Conservation (phyloP, 495 filamentous ascomycete genomes). For the Penicillium lagena region DNA sequence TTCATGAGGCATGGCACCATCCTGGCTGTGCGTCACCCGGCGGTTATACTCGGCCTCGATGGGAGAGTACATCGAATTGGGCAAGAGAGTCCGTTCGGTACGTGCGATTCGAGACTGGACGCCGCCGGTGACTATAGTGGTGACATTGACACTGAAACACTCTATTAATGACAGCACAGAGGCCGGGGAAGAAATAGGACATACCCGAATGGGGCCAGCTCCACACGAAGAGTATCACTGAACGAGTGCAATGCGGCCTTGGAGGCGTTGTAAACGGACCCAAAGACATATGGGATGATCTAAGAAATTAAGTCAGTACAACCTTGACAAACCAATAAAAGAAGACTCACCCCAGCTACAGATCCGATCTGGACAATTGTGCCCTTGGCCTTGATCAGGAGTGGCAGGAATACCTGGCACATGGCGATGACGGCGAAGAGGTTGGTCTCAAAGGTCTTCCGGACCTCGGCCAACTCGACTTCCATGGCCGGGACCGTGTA, state of each 20-base stretch:
- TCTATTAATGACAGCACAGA: background rate
- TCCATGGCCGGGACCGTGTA: constrained; percentile 59
- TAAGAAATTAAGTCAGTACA: constrained; percentile 5
- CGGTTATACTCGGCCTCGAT: constrained; percentile 45
- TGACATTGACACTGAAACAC: constrained; percentile 38
- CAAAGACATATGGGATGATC: constrained; percentile 50
- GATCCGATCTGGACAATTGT: constrained; percentile 58
- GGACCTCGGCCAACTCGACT: constrained; percentile 43
- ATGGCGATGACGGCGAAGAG: constrained; percentile 54
- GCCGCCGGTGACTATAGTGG: constrained; percentile 55
- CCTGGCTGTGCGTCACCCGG: constrained; percentile 51
- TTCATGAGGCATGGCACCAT: constrained; percentile 43
- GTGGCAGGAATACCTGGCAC: constrained; percentile 51
- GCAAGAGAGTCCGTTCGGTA: constrained; percentile 38
- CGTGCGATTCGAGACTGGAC: constrained; percentile 54
- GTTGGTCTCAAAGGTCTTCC: constrained; percentile 50
- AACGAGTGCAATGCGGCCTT: constrained; percentile 60
- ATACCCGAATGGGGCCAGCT: constrained; percentile 40
- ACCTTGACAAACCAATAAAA: background rate
- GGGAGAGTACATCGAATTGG: constrained; percentile 45
- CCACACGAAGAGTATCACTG: constrained; percentile 54
- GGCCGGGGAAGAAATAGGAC: background rate
- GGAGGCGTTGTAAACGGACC: constrained; percentile 54
- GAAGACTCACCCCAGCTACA: constrained; percentile 39
- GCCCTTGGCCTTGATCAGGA: constrained; percentile 52